phyloP scores from a whole-genome alignment of 352 stramenopile species.

The Lagenidium sp. region DNA sequence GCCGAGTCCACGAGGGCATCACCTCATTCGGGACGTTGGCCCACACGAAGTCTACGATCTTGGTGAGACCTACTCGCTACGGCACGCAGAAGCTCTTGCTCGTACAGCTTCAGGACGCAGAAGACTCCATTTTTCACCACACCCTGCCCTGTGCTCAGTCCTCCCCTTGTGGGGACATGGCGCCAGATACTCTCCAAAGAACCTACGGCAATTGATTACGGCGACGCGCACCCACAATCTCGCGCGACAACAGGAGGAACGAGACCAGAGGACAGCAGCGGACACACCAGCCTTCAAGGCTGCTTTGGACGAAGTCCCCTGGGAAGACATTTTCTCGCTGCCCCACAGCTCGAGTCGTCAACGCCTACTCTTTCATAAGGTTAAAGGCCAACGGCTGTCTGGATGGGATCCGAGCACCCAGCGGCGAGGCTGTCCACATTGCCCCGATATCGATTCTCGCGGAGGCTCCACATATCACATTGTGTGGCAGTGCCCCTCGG shows the following conservation, averaged over 20 bases:
- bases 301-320: background rate
- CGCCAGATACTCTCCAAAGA: background rate
- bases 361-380: background rate
- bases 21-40: background rate
- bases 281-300: background rate
- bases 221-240: background rate
- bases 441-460: background rate
- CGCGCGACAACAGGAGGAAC: too few species aligned
- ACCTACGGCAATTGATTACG: background rate
- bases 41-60: background rate
- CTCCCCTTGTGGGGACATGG: background rate
- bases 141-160: background rate
- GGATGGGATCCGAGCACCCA: background rate
- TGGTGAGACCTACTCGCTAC: background rate
- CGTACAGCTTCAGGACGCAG: background rate
- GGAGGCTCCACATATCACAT: slow-evolving; percentile 1
- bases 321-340: background rate
- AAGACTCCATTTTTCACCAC: background rate
- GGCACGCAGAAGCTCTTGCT: background rate
- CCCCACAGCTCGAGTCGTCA: background rate
- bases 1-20: background rate
- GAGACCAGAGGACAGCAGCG: too few species aligned
- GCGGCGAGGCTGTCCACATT: slow-evolving; percentile 2
- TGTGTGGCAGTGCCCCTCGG: slow-evolving; percentile 2
- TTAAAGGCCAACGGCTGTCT: background rate